phyloP scores from a whole-genome alignment of 148 eudicot species.

The Camellia lanceoleosa region DNA sequence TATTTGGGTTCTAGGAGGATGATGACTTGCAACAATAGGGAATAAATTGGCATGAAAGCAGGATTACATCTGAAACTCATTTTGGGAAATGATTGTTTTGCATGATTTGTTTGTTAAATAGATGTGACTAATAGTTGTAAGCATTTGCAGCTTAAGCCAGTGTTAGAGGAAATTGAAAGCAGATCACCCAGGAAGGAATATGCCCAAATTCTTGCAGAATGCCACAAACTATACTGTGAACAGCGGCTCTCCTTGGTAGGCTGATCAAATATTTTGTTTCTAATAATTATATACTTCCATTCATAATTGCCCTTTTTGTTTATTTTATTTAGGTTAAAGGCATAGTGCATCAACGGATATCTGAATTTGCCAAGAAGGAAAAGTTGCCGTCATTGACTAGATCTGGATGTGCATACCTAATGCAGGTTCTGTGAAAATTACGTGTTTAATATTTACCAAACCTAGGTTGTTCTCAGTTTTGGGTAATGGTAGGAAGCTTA shows the following conservation, averaged over 20 bases:
- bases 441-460: slow-evolving; percentile 1
- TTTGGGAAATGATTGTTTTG: neutral
- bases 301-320: slow-evolving; percentile 1
- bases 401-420: slow-evolving; percentile 92
- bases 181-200: slow-evolving; percentile 92
- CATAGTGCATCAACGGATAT: slow-evolving; percentile 86
- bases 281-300: neutral
- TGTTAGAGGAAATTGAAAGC: slow-evolving; percentile 91
- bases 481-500: neutral
- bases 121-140: slow-evolving; percentile 14
- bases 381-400: slow-evolving; percentile 85
- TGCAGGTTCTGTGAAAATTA: slow-evolving; percentile 56
- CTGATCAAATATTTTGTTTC: slow-evolving; percentile 17
- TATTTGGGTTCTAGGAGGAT: slow-evolving; percentile 5
- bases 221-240: slow-evolving; percentile 96
- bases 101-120: neutral
- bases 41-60: neutral
- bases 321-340: slow-evolving; percentile 60
- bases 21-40: neutral
- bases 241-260: slow-evolving; percentile 91
- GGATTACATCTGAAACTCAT: neutral
- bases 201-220: slow-evolving; percentile 80
- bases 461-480: neutral
- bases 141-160: slow-evolving; percentile 77
- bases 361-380: slow-evolving; percentile 87